phyloP scores from a whole-genome alignment of 2,329 filamentous ascomycete genomes.

The Colletotrichum sidae region DNA sequence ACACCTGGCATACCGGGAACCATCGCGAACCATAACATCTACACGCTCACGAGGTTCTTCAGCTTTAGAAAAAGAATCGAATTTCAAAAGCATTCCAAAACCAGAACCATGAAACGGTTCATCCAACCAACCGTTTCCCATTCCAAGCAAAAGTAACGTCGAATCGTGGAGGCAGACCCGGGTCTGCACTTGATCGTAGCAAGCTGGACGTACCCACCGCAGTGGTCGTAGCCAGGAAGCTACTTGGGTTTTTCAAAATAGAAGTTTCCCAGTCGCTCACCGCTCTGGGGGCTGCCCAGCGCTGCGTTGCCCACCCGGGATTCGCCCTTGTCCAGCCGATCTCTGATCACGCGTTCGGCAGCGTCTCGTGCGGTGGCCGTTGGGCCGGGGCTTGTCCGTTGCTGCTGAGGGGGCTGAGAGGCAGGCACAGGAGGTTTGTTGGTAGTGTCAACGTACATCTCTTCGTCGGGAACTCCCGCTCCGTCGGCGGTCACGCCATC shows the following conservation, averaged over 20 bases:
- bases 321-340: conserved; percentile 67
- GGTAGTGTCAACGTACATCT: conserved; percentile 73
- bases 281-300: conserved; percentile 57
- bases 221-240: no score
- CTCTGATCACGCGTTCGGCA: conserved; percentile 73
- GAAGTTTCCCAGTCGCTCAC: conserved; percentile 65
- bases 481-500: conserved; percentile 74
- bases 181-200: not conserved
- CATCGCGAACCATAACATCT: no score
- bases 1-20: no score
- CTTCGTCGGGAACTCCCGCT: conserved; percentile 58
- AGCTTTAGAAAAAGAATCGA: no score
- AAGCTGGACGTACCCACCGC: no score
- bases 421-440: conserved; percentile 66
- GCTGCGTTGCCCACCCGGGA: conserved; percentile 50
- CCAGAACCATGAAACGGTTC: conserved; percentile 11
- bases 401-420: conserved; percentile 42
- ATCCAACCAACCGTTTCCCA: conserved; percentile 18
- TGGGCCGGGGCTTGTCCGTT: conserved; percentile 35
- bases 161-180: conserved; percentile 23
- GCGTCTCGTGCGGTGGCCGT: conserved; percentile 58
- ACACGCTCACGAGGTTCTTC: no score
- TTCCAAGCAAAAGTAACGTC: conserved; percentile 9
- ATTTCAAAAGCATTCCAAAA: conserved; percentile 21
- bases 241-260: conserved; percentile 67